Base-by-base conservation (phyloP, 306 rosid species). In the Casuarina glauca region DNA sequence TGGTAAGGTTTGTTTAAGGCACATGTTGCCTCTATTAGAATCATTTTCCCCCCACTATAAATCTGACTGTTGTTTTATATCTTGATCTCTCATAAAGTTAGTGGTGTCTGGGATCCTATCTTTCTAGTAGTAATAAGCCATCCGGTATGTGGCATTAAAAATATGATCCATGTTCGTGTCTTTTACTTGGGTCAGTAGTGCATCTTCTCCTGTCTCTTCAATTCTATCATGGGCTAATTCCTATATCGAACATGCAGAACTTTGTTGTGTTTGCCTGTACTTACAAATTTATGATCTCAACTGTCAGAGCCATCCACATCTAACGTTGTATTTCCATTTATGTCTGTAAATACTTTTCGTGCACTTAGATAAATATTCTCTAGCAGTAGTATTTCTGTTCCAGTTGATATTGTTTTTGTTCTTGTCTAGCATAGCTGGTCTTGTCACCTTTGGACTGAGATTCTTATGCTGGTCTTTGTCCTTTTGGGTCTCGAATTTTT, bases 1-100 rank as follows among this genome's bases (percentile, higher is more conserved):
- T 93, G 97, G 99, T 93, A 83, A 86, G 92, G 38, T 81, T 78
- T 70, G 51, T 62, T 43, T 73, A 78, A 76, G 69, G 42, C 69
- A 50, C 32, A 45, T 38, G 45, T 79, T 66, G 13, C 12, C 54
- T 77, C 74, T 74, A 44, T 74, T 76, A 76, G 78, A 75, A 69
- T 74, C 70, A 71, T 71, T 84, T 63, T 26, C 1, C 32, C 32
- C 32, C 32, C 32, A 26, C 32, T 26, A 26, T 26, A 26, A 26
- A 26, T 26, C 32, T 26, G 32, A 26, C 32, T 26, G 32, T 26
- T 26, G 1, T 26, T 26, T 26, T 26, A 63, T 63, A 38, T 63
- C 20, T 32, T 16, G 15, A 20, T 32, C 68, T 57, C 48, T 68
- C 51, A 41, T 63, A 43, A 39, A 63, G 70, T 63, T 63, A 38